Evolutionary conservation across 768 basidiomycete species (phyloP).

Genomic region (Antrodiella citrinella): DNA sequence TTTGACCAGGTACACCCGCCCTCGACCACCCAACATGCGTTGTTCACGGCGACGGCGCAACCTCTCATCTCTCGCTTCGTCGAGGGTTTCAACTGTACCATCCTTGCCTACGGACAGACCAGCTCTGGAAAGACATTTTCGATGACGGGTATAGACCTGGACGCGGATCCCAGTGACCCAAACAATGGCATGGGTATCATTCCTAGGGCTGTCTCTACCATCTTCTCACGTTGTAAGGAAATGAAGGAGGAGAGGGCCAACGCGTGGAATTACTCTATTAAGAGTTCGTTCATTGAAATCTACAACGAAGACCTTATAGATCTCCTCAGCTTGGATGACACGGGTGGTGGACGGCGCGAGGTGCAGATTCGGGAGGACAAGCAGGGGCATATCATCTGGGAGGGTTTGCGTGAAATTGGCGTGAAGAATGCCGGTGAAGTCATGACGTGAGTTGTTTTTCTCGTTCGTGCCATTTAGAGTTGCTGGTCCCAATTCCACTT

Average conservation of each 20-base stretch:
- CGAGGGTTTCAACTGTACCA: conserved; percentile 95
- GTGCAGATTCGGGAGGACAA: conserved; percentile 97
- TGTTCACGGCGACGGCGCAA: conserved; percentile 79
- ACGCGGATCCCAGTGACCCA: conserved; percentile 76
- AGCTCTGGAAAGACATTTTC: conserved; percentile 96
- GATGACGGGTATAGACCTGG: conserved; percentile 93
- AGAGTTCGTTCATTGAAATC: conserved; percentile 93
- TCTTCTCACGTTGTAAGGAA: conserved; percentile 74
- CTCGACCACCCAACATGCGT: conserved; percentile 73
- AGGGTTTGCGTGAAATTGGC: conserved; percentile 84
- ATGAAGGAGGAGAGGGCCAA: conserved; percentile 68
- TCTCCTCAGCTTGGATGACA: conserved; percentile 72
- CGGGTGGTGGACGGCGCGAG: conserved; percentile 56
- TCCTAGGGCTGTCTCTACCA: conserved; percentile 83
- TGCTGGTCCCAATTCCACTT: not conserved
- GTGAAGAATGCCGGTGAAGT: conserved; percentile 84
- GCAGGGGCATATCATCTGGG: conserved; percentile 95
- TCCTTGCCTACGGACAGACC: conserved; percentile 97
- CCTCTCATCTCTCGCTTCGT: conserved; percentile 82
- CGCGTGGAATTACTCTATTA: conserved; percentile 72
- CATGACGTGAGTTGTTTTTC: conserved; percentile 70
- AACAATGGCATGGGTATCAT: conserved; percentile 90
- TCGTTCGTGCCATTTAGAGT: not conserved
- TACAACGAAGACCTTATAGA: conserved; percentile 99
- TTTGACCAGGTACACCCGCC: conserved; percentile 94